These are phyloP conservation scores for Citeromyces nyonsensis DNA, from an alignment of 805 yeast genomes.

Conservation along the genomic window DNA sequence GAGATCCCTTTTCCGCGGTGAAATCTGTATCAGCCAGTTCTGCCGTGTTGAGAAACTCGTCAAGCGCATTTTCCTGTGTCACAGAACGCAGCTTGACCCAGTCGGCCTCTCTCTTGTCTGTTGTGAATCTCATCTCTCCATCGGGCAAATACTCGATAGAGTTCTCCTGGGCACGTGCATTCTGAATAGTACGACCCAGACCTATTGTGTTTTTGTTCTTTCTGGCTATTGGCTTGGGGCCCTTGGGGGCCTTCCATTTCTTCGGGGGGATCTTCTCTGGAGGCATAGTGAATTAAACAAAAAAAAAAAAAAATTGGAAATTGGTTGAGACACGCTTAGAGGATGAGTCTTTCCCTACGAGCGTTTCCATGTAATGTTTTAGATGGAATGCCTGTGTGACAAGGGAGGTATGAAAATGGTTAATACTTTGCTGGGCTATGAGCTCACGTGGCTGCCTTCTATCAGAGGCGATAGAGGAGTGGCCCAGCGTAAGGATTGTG, in stretches of 20 bases:
- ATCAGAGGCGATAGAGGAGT: too few relatives aligned
- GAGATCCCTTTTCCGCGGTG: slow-evolving; percentile 76
- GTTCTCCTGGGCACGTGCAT: slow-evolving; percentile 57
- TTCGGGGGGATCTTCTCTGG: slow-evolving; percentile 34
- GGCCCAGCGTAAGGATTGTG: too few relatives aligned
- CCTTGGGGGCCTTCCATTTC: slow-evolving; percentile 82
- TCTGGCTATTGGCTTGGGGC: slow-evolving; percentile 81
- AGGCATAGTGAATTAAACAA: slow-evolving; percentile 15
- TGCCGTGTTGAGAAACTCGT: slow-evolving; percentile 90
- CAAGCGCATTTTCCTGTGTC: slow-evolving; percentile 86
- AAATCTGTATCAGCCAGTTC: slow-evolving; percentile 93
- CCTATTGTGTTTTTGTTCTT: slow-evolving; percentile 78
- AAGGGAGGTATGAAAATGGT: too few relatives aligned
- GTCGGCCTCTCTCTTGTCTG: slow-evolving; percentile 67
- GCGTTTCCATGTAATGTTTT: too few relatives aligned
- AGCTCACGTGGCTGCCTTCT: too few relatives aligned
- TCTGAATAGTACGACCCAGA: slow-evolving; percentile 69
- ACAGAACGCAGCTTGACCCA: slow-evolving; percentile 90
- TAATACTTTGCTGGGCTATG: too few relatives aligned
- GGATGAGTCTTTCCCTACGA: too few relatives aligned
- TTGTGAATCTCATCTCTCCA: slow-evolving; percentile 82
- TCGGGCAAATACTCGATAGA: slow-evolving; percentile 61
- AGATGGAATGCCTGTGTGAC: too few relatives aligned
- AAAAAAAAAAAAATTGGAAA: too few relatives aligned
- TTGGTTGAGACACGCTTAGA: too few relatives aligned